phyloP scores from a whole-genome alignment of 164 flowering plant genomes.

The Annona cherimola region DNA sequence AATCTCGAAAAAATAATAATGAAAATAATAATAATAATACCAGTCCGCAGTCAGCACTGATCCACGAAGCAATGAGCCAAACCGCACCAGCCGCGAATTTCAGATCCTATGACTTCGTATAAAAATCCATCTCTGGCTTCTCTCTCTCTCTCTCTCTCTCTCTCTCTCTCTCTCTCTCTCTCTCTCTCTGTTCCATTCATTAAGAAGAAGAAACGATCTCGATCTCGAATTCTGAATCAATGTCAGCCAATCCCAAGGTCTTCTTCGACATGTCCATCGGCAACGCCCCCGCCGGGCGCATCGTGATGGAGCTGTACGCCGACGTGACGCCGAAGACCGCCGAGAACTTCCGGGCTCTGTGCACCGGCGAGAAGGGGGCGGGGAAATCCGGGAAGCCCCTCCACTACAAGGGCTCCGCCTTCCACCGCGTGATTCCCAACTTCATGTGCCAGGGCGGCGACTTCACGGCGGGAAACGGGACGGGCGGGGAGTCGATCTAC shows the following conservation, averaged over 20 bases:
- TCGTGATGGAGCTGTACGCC: slow-evolving; percentile 78
- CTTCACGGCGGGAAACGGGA: slow-evolving; percentile 42
- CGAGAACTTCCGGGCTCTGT: slow-evolving; percentile 80
- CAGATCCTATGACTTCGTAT: too few relatives aligned
- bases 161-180: too few relatives aligned
- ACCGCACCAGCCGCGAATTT: background rate
- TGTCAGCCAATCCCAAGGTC: slow-evolving; percentile 59
- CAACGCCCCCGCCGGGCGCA: slow-evolving; percentile 51
- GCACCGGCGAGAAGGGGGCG: slow-evolving; percentile 72
- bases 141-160: too few relatives aligned
- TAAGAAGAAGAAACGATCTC: too few relatives aligned
- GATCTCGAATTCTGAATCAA: background rate
- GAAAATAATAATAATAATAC: too few relatives aligned
- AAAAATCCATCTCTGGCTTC: too few relatives aligned
- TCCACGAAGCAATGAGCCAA: too few relatives aligned
- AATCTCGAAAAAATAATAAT: too few relatives aligned
- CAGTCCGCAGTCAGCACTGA: too few relatives aligned
- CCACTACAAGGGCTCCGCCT: slow-evolving; percentile 33
- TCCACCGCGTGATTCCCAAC: slow-evolving; percentile 35
- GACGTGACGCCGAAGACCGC: slow-evolving; percentile 55
- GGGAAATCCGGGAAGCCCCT: slow-evolving; percentile 29
- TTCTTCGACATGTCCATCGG: slow-evolving; percentile 75
- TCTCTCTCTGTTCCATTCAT: too few relatives aligned
- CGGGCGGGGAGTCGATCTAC: slow-evolving; percentile 45
- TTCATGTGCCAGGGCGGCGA: slow-evolving; percentile 50